Base-by-base conservation (phyloP, 2,329 filamentous ascomycete species). In the Talaromyces piceae region DNA sequence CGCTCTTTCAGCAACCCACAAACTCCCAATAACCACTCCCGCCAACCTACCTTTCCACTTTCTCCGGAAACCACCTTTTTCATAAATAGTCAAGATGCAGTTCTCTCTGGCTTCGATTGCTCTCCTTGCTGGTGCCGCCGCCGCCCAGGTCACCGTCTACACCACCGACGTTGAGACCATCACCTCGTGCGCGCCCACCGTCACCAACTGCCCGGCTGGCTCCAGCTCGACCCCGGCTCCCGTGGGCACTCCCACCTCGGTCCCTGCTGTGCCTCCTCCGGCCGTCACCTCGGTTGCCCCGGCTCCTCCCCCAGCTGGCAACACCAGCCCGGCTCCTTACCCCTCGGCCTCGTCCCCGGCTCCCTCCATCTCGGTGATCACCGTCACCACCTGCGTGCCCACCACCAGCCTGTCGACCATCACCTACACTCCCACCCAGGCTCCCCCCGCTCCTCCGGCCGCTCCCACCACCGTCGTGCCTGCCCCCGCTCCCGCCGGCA, bases 101-200 rank as follows among this genome's bases (percentile, higher is more conserved):
- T 72, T 71, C 69, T 60, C 69, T 52, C 56, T 62, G 61, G 65
- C 64, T 58, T 61, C 69, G 57, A 56, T 70, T 59, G 69, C 68
- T 56, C 58, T 72, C 61, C 63, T 71, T 56, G 62, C 64, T 59
- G 69, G 69, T 55, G 59, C 62, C 48, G 55, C 56, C 54, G 63
- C 60, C 53, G 62, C 60, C 50, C 59, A 66, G 54, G 51, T 64
- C 59, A 43, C 78, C 63, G 71, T 82, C 71, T 81, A 78, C 76
- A 69, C 72, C 64, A 81, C 78, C 58, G 74, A 81, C 64, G 73
- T 77, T 64, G 72, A 79, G 59, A 84, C 81, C 70, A 72, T 84
- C 76, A 83, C 78, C 68, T 80, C 77, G 49, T 83, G 80, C 75
- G 75, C 69, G 53, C 72, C 80, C 46, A 74, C 75, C 55, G 80